Conservation (phyloP, 2,329 filamentous ascomycete species). For the Berkeleyomyces rouxiae region DNA sequence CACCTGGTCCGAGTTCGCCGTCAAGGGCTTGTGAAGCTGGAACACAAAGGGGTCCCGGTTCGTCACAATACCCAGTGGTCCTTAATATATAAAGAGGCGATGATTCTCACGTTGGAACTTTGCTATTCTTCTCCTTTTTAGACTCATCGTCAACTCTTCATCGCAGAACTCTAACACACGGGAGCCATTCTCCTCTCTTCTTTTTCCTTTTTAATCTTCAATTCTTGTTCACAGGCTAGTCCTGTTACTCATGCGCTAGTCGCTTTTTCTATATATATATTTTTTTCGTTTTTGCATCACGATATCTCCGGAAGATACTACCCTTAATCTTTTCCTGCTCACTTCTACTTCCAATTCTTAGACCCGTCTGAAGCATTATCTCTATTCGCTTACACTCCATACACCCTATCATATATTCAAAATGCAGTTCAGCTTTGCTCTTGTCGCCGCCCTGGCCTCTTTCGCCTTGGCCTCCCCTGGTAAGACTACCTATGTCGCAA, state of each 20-base stretch:
- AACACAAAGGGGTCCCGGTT: no score
- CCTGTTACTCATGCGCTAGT: conserved; percentile 30
- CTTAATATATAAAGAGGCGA: background rate
- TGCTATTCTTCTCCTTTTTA: conserved; percentile 5
- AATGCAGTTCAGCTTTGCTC: conserved; percentile 36
- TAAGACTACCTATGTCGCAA: background rate
- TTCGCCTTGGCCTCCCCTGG: conserved; percentile 23
- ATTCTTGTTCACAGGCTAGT: conserved; percentile 27
- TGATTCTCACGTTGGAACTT: background rate
- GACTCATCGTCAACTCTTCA: conserved; percentile 9
- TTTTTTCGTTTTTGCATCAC: background rate
- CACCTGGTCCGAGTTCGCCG: no score
- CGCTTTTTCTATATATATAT: conserved; percentile 21
- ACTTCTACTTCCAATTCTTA: conserved; percentile 9
- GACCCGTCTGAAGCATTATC: no score
- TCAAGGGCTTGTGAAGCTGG: no score
- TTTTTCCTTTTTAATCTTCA: conserved; percentile 12
- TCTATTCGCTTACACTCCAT: conserved; percentile 12
- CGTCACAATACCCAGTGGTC: no score
- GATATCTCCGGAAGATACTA: conserved; percentile 1
- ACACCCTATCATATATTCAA: conserved; percentile 20
- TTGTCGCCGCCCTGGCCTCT: conserved; percentile 28
- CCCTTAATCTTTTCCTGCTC: conserved; percentile 18
- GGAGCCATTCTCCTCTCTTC: conserved; percentile 11
- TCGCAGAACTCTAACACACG: background rate